These are phyloP conservation scores for Aspergillus sp. DNA, from an alignment of 2,329 filamentous ascomycete species.

Conservation along the genomic window DNA sequence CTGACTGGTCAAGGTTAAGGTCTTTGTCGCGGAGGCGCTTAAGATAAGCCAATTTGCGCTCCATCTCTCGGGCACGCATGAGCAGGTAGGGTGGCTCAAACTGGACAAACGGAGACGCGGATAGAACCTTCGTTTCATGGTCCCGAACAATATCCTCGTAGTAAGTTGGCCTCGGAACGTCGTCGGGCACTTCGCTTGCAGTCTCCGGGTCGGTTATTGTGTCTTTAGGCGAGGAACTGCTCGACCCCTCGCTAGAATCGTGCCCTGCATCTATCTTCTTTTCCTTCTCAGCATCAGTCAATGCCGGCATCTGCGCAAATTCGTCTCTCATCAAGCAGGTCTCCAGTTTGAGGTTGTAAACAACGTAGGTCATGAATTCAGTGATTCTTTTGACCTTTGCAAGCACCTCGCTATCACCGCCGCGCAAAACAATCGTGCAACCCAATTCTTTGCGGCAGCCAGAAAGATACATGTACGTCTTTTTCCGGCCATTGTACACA, in stretches of 20 bases:
- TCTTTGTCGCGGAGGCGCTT: constrained; percentile 78
- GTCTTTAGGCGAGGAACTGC: constrained; percentile 19
- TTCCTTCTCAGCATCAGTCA: constrained; percentile 50
- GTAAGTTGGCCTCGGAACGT: constrained; percentile 82
- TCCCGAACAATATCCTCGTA: constrained; percentile 95
- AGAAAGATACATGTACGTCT: constrained; percentile 94
- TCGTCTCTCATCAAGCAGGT: constrained; percentile 93
- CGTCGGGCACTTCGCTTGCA: constrained; percentile 64
- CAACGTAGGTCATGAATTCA: constrained; percentile 98
- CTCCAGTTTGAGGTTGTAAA: constrained; percentile 95
- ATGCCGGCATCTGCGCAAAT: constrained; percentile 77
- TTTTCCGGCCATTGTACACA: constrained; percentile 79
- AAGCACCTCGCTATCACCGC: constrained; percentile 70
- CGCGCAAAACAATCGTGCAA: constrained; percentile 89
- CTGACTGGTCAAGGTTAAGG: constrained; percentile 42
- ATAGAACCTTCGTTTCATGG: constrained; percentile 88
- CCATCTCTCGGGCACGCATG: constrained; percentile 88
- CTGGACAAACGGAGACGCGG: constrained; percentile 92
- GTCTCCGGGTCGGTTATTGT: constrained; percentile 21
- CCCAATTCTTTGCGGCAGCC: constrained; percentile 87
- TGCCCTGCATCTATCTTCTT: constrained; percentile 18
- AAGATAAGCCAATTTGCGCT: constrained; percentile 78
- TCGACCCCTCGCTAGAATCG: constrained; percentile 19
- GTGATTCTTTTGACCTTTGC: constrained; percentile 86
- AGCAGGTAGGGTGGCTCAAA: constrained; percentile 92